These are phyloP conservation scores for Asterophora parasitica DNA, from an alignment of 768 basidiomycete species.

Conservation along the genomic window DNA sequence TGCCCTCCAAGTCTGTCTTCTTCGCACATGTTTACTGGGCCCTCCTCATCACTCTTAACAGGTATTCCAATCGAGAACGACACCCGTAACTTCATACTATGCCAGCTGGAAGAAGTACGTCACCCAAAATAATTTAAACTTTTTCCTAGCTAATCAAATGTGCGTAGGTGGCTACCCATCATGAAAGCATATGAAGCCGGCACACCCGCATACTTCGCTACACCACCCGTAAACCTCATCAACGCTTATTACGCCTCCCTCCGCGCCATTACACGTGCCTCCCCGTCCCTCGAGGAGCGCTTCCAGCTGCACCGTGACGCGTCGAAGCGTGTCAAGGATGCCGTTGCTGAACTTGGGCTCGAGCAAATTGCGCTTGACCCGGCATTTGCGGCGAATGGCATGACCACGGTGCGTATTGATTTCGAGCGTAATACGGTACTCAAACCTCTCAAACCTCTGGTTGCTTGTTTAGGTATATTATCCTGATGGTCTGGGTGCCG, in stretches of 20 bases:
- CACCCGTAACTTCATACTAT: constrained; percentile 75
- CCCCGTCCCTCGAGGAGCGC: constrained; percentile 69
- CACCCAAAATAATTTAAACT: constrained; percentile 6
- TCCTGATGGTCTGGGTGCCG: constrained; percentile 73
- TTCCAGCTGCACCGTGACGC: constrained; percentile 71
- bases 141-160: too few relatives aligned
- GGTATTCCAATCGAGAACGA: constrained; percentile 57
- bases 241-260: constrained; percentile 88
- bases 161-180: constrained; percentile 76
- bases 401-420: constrained; percentile 68
- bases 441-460: not conserved
- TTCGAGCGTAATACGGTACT: not conserved
- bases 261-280: constrained; percentile 55
- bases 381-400: constrained; percentile 79
- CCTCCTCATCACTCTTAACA: constrained; percentile 16
- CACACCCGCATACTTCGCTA: constrained; percentile 86
- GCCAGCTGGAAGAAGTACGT: constrained; percentile 80
- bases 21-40: too few relatives aligned
- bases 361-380: constrained; percentile 62
- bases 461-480: constrained; percentile 56
- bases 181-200: constrained; percentile 92
- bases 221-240: constrained; percentile 91
- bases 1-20: constrained; percentile 56
- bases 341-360: constrained; percentile 63
- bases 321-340: constrained; percentile 63